Evolutionary conservation across 164 flowering plant species (phyloP).

Genomic region (Berberis thunbergii): DNA sequence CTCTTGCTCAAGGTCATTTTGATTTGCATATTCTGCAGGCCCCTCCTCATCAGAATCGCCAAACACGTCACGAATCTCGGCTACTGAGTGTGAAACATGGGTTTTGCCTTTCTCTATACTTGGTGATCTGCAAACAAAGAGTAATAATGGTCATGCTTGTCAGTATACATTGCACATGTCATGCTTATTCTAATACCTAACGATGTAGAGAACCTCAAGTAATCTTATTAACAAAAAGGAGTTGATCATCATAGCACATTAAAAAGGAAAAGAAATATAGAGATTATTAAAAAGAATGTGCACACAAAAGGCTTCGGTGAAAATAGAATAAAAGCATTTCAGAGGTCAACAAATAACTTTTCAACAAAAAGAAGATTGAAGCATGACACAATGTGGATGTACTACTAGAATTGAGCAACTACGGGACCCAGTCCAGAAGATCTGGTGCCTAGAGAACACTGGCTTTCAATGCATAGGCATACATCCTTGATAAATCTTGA

Average conservation of each 20-base stretch:
- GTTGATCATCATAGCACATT: background rate
- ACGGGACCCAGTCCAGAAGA: no score
- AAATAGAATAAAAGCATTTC: no score
- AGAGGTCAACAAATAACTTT: no score
- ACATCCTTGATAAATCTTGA: no score
- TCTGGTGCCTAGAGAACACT: no score
- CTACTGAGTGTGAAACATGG: slow-evolving; percentile 44
- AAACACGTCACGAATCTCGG: slow-evolving; percentile 91
- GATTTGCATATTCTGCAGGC: slow-evolving; percentile 51
- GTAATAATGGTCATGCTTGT: background rate
- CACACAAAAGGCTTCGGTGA: no score
- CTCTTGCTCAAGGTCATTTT: slow-evolving; percentile 51
- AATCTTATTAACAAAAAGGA: background rate
- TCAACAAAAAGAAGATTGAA: no score
- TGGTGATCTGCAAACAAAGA: slow-evolving; percentile 17
- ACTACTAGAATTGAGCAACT: no score
- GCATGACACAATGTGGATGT: no score
- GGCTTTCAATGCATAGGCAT: no score
- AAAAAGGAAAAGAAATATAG: background rate
- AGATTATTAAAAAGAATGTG: background rate
- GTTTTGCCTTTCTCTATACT: slow-evolving; percentile 49
- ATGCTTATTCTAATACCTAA: background rate
- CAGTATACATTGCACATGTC: background rate
- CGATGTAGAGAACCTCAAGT: background rate
- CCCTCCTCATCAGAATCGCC: slow-evolving; percentile 98